Evolutionary conservation across 768 basidiomycete genomes (phyloP).

Genomic region (Mycena filopes): DNA sequence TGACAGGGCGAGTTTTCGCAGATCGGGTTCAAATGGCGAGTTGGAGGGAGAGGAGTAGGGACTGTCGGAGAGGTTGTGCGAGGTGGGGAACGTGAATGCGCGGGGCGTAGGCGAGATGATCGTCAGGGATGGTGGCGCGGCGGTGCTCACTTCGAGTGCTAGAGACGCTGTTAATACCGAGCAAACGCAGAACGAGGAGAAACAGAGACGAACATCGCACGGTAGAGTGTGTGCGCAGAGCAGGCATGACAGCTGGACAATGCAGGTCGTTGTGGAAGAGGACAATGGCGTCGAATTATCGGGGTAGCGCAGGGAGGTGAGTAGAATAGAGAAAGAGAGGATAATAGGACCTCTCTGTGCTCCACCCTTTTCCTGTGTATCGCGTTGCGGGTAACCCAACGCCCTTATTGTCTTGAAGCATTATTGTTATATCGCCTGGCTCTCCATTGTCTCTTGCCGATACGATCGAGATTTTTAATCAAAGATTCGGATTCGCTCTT

Average conservation of each 20-base stretch:
- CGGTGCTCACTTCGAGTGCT: slow-evolving; percentile 4
- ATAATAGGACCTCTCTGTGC: too few species aligned
- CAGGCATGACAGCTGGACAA: slow-evolving; percentile 64
- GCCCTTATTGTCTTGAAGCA: too few species aligned
- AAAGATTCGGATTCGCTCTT: too few species aligned
- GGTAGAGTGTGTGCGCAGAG: slow-evolving; percentile 80
- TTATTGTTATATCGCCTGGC: too few species aligned
- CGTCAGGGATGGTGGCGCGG: slow-evolving; percentile 11
- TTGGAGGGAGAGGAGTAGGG: slow-evolving; percentile 71
- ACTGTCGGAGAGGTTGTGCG: slow-evolving; percentile 72
- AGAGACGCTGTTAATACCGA: slow-evolving; percentile 1
- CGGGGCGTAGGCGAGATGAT: slow-evolving; percentile 74
- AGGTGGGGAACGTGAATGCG: slow-evolving; percentile 73
- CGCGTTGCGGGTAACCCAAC: too few species aligned
- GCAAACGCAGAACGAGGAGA: slow-evolving; percentile 39
- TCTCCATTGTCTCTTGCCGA: too few species aligned
- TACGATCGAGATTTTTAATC: too few species aligned
- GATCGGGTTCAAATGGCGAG: slow-evolving; percentile 75
- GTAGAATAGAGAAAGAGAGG: too few species aligned
- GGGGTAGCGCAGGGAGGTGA: too few species aligned
- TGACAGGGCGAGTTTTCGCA: slow-evolving; percentile 45
- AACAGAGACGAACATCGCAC: slow-evolving; percentile 27
- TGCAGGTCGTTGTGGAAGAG: neutral
- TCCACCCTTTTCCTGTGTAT: too few species aligned
- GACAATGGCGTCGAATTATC: neutral